Evolutionary conservation across 2,329 filamentous ascomycete species (phyloP), one percentile per base, ranked within the genome.

Genomic region (Cyphellophora attinorum): DNA sequence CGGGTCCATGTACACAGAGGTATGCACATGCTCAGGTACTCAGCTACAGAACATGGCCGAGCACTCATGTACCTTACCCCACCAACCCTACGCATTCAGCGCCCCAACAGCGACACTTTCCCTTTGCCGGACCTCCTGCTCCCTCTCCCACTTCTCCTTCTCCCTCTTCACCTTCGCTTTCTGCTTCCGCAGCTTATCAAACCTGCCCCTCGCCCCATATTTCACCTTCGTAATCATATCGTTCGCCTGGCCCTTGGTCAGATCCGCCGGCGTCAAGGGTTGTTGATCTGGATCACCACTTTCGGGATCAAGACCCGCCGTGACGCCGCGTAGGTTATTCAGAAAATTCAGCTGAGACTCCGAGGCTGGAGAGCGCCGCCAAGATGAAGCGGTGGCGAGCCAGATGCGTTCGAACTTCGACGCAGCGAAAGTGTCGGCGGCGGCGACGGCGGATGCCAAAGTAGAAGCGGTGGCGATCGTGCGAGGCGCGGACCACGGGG

Each of bases 151-250:
- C 21, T 56, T 51, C 34, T 60, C 55, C 25, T 57, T 52, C 38
- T 58, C 52, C 35, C 56, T 57, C 35, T 58, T 54, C 37, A 56
- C 53, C 36, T 55, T 56, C 28, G 65, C 70, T 53, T 70, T 76
- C 35, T 68, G 0, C 60, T 63, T 50, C 70, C 66, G 38, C 73
- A 58, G 19, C 51, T 65, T 16, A 66, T 62, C 53, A 72, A 85
- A 61, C 61, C 74, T 42, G 60, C 82, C 56, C 65, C 74, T 67
- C 1, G 83, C 85, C 1, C 89, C 89, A 53, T 91, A 82, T 56
- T 81, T 89, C 41, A 94, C 54, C 58, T 93, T 93, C 5, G 85
- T 93, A 45, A 96, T 93, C 81, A 93, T 88, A 54, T 95, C 88
- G 4, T 72, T 72, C 4, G 86, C 88, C 53, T 76, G 76, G 5